Evolutionary conservation across 345 rosid species (phyloP), one percentile per base, ranked within the genome.

Genomic region (Pugionium cornutum): DNA sequence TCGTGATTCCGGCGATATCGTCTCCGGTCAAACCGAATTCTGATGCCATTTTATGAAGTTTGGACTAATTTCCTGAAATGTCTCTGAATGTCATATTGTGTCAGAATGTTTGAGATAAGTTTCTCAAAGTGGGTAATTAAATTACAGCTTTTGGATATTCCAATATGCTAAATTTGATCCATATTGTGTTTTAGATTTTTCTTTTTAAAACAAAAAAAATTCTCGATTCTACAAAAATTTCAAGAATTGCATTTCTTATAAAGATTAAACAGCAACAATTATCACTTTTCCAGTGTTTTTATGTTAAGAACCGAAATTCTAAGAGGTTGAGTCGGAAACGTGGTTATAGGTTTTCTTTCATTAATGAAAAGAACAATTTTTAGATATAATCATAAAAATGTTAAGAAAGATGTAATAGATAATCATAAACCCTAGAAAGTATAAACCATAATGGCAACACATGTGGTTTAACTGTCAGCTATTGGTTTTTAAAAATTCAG

Each of bases 391-490:
- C 6, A 64, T 33, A 40, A 48, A 51, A 26, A 5, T 62, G 60
- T 28, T 5, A 50, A 58, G 37, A 18, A 42, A 64, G 27, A 28
- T 57, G 53, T 9, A 58, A 57, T 35, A 72, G 46, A 72, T 64
- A 49, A 71, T 72, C 58, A 64, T 26, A 64, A 42, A 64, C 76
- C 55, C 66, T 73, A 73, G 5, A 58, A 73, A 73, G 67, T 36
- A 52, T 51, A 56, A 11, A 73, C 67, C 62, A 73, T 73, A 42
- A 73, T 66, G 55, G 56, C 62, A 73, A 51, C 72, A 73, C 76
- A 73, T 66, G 72, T 73, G 76, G 72, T 73, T 53, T 66, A 52
- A 66, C 62, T 58, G 67, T 58, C 62, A 66, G 62, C 41, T 58
- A 51, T 6, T 10, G 7, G 5, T 58, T 29, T 9, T 72, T 18